phyloP scores from a whole-genome alignment of 108 stramenopile genomes.

The Nitzschia putrida region DNA sequence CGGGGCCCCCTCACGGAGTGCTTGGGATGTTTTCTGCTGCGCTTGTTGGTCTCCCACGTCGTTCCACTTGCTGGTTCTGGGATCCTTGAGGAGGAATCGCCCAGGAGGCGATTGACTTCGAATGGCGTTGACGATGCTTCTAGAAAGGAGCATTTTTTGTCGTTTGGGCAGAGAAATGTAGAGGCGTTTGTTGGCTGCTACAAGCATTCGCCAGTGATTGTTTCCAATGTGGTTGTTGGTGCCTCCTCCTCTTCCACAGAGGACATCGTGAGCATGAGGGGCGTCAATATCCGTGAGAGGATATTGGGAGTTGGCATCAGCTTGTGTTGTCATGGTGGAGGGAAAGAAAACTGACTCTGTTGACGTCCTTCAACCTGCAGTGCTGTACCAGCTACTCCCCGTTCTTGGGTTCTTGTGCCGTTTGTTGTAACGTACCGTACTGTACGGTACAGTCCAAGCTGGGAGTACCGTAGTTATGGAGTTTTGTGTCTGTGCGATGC shows the following conservation, averaged over 20 bases:
- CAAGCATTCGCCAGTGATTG: slow-evolving; percentile 67
- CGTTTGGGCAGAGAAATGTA: slow-evolving; percentile 72
- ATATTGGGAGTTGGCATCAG: slow-evolving; percentile 13
- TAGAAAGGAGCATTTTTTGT: slow-evolving; percentile 69
- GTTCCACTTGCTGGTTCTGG: slow-evolving; percentile 47
- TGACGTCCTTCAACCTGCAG: too few species aligned
- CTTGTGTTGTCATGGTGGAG: slow-evolving; percentile 11
- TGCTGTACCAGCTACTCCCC: too few species aligned
- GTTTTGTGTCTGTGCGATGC: too few species aligned
- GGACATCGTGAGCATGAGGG: slow-evolving; percentile 55
- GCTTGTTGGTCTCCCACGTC: slow-evolving; percentile 74
- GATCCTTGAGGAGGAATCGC: slow-evolving; percentile 71
- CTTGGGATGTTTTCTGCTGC: slow-evolving; percentile 70
- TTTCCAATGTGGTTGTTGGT: slow-evolving; percentile 58
- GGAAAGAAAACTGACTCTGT: background rate
- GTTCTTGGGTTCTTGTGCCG: too few species aligned
- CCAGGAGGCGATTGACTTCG: slow-evolving; percentile 80
- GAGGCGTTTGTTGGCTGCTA: slow-evolving; percentile 72
- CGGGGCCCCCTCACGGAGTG: slow-evolving; percentile 74
- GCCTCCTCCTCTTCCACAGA: slow-evolving; percentile 57
- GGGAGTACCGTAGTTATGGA: too few species aligned
- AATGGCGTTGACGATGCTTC: slow-evolving; percentile 64
- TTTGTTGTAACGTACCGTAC: too few species aligned
- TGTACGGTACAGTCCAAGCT: too few species aligned
- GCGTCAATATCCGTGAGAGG: slow-evolving; percentile 45